Base-by-base conservation (phyloP, 192 early-diverging fungal genomes). In the Backusella circina region DNA sequence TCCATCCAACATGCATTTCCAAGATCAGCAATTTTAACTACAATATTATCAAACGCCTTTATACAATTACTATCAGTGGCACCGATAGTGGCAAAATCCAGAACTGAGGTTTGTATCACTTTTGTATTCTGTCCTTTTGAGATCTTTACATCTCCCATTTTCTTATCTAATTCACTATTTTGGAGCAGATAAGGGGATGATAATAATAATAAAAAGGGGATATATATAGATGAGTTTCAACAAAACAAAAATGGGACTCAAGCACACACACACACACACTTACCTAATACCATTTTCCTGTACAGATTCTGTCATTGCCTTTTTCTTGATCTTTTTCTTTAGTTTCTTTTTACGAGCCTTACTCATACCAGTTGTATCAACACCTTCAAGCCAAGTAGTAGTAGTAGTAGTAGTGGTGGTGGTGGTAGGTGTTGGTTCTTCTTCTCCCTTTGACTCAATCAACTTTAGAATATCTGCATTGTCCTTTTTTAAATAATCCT, bases 1-100 rank as follows among this genome's bases (percentile, higher is more conserved):
- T 96, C 87, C 1, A 91, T 90, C 95, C 97, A 96, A 70, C 95
- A 97, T 15, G 96, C 94, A 81, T 98, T 98, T n/a, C 97, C 97
- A 13, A 98, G 84, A 83, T 98, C 97, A 18, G 95, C 95, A 78
- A 98, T 93, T 83, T 97, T 97, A 75, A 98, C 94, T 31, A 88
- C 84, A 31, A 94, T 86, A 71, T 76, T 37, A 61, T 78, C 66
- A 21, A 78, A 54, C 6, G 70, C 70, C 61, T 77, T 61, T 36
- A 23, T 44, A 28, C 26, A 41, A 33, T 50, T 37, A 30, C 41
- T 36, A 15, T 64, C 73, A 65, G n/a, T 51, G 26, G 13, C 23
- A 12, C 21, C 30, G 7, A 57, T 57, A 0, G 39, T 36, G 3
- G 65, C 31, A 51, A 67, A 67, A 41, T 75, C 74, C 26, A 75